Conservation (phyloP, 371 early-diverging fungal species). For the Capillidium heterosporum region DNA sequence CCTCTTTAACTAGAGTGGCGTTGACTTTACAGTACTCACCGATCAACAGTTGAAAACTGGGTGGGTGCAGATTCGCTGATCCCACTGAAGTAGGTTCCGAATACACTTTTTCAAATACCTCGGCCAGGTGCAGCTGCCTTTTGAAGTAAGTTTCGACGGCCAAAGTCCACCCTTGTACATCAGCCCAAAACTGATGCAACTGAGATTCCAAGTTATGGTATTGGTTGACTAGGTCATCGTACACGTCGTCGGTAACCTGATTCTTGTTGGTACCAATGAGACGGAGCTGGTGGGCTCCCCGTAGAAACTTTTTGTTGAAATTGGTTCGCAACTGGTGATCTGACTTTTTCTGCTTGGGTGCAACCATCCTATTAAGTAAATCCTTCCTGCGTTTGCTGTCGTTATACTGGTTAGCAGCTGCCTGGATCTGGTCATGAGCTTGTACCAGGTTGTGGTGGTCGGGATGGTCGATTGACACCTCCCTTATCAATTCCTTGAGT, state of each 20-base stretch:
- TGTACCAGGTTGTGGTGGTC: conserved; percentile 28
- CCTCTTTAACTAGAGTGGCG: not conserved
- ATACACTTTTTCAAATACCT: not conserved
- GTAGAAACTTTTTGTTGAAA: conserved; percentile 47
- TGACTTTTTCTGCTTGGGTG: conserved; percentile 25
- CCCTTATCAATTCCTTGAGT: conserved; percentile 41
- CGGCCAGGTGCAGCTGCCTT: not conserved
- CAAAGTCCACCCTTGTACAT: not conserved
- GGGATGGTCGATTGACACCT: conserved; percentile 32
- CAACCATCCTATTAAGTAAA: conserved; percentile 57
- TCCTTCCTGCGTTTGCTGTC: conserved; percentile 68
- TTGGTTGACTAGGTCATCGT: not conserved
- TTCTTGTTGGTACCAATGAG: not conserved
- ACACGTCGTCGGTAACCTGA: not conserved
- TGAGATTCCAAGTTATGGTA: not conserved
- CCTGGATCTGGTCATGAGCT: conserved; percentile 27
- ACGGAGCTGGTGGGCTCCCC: conserved; percentile 24
- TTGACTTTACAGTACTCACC: not conserved
- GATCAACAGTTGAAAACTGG: not conserved
- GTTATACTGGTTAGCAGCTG: conserved; percentile 62
- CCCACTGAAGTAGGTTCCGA: not conserved
- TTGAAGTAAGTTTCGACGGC: not conserved
- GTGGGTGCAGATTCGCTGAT: not conserved
- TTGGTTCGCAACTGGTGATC: conserved; percentile 27
- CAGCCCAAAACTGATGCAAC: not conserved